These are phyloP conservation scores for Grosmannia serpens DNA, from an alignment of 2,329 filamentous ascomycete species.

Conservation along the genomic window DNA sequence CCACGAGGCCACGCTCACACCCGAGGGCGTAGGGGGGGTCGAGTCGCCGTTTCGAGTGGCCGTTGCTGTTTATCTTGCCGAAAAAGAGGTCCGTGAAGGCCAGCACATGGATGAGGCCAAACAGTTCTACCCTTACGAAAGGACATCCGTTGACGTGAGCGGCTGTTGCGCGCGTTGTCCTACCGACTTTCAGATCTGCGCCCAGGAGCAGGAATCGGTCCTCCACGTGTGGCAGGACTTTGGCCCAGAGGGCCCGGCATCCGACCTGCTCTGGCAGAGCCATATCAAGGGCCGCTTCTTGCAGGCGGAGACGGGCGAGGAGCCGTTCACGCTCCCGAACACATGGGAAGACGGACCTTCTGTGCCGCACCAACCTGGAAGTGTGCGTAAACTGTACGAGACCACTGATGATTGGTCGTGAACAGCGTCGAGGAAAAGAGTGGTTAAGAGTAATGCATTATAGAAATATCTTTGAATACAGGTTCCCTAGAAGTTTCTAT, in stretches of 20 bases:
- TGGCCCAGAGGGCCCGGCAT: neutral
- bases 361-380: neutral
- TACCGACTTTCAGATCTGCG: neutral
- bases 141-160: neutral
- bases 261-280: neutral
- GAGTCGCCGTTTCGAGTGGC: neutral
- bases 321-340: neutral
- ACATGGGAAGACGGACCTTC: neutral
- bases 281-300: neutral
- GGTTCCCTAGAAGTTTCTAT: neutral
- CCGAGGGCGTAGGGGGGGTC: too few species aligned
- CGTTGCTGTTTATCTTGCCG: neutral
- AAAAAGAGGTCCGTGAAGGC: neutral
- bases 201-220: neutral
- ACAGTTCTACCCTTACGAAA: too few species aligned
- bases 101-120: neutral
- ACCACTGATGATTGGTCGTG: neutral
- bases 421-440: neutral
- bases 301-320: neutral
- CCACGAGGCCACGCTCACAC: neutral
- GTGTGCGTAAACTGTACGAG: neutral
- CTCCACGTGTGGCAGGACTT: neutral
- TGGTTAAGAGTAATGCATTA: neutral
- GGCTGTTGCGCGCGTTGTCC: neutral
- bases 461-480: neutral